Percentiles rank a stretch among this genome's conserved stretches.
These are phyloP conservation scores for Erodium texanum DNA, from an alignment of 441 rosid species.

Conservation along the genomic window DNA sequence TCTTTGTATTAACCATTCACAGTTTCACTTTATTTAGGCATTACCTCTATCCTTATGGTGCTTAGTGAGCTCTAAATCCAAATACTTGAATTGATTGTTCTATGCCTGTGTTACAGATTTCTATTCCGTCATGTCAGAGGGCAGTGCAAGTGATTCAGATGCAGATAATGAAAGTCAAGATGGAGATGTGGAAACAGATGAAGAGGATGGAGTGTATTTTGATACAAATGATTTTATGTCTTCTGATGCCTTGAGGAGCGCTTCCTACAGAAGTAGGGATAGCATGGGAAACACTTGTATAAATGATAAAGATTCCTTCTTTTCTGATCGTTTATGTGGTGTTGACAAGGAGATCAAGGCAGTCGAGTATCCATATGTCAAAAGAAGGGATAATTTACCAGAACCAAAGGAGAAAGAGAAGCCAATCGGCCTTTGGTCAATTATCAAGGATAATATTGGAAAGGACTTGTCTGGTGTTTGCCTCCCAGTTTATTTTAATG, in stretches of 20 bases:
- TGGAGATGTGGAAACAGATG: conserved; percentile 83
- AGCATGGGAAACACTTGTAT: conserved; percentile 40
- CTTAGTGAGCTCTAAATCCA: background rate
- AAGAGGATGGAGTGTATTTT: conserved; percentile 54
- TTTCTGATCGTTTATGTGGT: conserved; percentile 5
- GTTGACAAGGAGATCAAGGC: conserved; percentile 25
- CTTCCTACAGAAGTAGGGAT: conserved; percentile 51
- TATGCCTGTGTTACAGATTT: background rate
- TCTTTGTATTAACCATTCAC: background rate
- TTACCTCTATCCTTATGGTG: background rate
- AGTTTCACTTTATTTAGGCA: background rate
- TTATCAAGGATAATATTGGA: conserved; percentile 52
- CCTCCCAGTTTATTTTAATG: conserved; percentile 35
- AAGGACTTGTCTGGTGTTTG: conserved; percentile 31
- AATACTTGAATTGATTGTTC: background rate
- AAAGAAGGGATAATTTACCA: conserved; percentile 40
- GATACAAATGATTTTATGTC: conserved; percentile 77
- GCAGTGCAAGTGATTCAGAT: conserved; percentile 55
- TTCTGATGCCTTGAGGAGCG: conserved; percentile 59
- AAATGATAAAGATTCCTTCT: conserved; percentile 43
- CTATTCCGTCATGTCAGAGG: conserved; percentile 28
- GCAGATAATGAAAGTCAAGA: conserved; percentile 65
- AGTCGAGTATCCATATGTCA: conserved; percentile 45
- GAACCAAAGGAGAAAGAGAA: conserved; percentile 46
- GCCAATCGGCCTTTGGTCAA: conserved; percentile 47